These are phyloP conservation scores for Beta macrorhiza DNA, from an alignment of 179 eudicot genomes.

Conservation along the genomic window DNA sequence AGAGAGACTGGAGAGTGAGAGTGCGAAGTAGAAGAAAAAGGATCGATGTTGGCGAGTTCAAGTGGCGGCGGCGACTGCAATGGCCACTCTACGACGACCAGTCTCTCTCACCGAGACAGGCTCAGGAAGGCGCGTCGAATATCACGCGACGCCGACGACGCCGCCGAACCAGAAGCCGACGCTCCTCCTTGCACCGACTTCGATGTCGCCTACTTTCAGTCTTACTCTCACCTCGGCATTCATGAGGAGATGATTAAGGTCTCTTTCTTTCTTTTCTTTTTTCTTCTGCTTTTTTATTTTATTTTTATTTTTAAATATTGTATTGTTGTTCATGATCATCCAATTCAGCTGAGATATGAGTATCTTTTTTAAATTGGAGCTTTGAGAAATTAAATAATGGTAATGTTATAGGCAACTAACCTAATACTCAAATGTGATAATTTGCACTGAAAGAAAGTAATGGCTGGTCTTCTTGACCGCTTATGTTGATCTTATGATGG, in stretches of 20 bases:
- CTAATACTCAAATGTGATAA: neutral
- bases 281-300: neutral
- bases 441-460: neutral
- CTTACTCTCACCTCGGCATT: conserved; percentile 91
- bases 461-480: too few relatives aligned
- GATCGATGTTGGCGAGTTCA: conserved; percentile 13
- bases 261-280: neutral
- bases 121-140: conserved; percentile 19
- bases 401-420: neutral
- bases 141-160: conserved; percentile 16
- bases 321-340: neutral
- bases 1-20: neutral
- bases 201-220: conserved; percentile 86
- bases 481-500: neutral
- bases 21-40: neutral
- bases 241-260: conserved; percentile 99
- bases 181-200: conserved; percentile 71
- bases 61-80: conserved; percentile 24
- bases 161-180: conserved; percentile 24
- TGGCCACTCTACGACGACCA: conserved; percentile 17
- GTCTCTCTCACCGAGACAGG: conserved; percentile 10
- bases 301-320: neutral
- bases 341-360: neutral
- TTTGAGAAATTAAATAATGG: neutral
- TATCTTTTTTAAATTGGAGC: neutral